Base-by-base conservation (phyloP, 768 basidiomycete genomes). In the Vishniacozyma victoriae region DNA sequence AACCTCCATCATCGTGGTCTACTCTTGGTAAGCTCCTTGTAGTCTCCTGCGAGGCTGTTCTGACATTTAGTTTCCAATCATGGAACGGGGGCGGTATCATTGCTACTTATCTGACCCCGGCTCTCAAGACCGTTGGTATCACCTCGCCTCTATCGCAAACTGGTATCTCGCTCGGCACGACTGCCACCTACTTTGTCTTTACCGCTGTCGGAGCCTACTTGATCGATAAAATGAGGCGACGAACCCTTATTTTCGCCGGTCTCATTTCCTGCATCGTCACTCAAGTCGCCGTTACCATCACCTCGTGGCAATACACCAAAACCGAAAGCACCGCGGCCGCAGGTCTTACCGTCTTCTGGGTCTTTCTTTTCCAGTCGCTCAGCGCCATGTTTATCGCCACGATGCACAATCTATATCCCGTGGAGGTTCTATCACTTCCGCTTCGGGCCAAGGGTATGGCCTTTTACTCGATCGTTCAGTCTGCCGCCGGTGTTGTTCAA, bases 51-150 rank as follows among this genome's bases (percentile, higher is more conserved):
- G n/a, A n/a, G n/a, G n/a, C n/a, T n/a, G n/a, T n/a, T n/a, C n/a
- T n/a, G n/a, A n/a, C n/a, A n/a, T n/a, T n/a, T n/a, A n/a, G 11
- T 14, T 42, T 42, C 41, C 45, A 46, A 14, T 35, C 31, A 4
- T 87, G 84, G 85, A 42, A 20, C 82, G 58, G 58, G 14, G 33
- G 35, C 20, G 45, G 45, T 38, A 46, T 46, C 35, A 46, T 46
- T 19, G 19, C 14, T 7, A 35, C 31, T 15, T 46, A 46, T 35
- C 33, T 46, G 6, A 36, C 9, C 58, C 83, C 16, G 85, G 83
- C 68, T 81, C 45, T 46, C 85, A 85, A 54, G 85, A 83, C 85
- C 23, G 25, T 83, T 49, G 53, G 33, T 41, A 59, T 85, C 27
- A 80, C 84, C 2, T 82, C 76, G 73, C 76, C 79, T 69, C 82